These are phyloP conservation scores for Desmodesmus armatus DNA, from an alignment of 139 green algal species.

Conservation along the genomic window DNA sequence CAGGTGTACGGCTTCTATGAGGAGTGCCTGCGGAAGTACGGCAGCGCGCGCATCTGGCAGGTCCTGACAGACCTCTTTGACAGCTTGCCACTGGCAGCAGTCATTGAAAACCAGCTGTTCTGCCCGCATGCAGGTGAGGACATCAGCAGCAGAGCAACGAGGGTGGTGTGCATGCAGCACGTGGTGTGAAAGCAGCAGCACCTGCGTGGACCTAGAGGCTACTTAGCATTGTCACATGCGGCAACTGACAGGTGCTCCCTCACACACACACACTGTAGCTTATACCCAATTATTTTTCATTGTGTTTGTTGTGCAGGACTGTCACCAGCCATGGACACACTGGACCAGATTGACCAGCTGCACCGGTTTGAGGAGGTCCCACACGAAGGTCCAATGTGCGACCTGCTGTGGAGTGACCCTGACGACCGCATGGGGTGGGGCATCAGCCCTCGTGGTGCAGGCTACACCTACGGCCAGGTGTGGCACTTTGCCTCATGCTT, in stretches of 20 bases:
- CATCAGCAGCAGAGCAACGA: no score
- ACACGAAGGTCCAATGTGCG: constrained; percentile 95
- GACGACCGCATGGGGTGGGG: constrained; percentile 98
- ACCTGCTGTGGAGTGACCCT: constrained; percentile 98
- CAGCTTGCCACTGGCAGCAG: constrained; percentile 85
- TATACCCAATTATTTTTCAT: no score
- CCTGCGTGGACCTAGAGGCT: no score
- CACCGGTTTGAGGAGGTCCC: constrained; percentile 86
- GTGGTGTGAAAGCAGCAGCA: no score
- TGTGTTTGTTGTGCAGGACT: constrained; percentile 77
- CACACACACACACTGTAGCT: no score
- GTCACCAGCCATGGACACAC: constrained; percentile 95
- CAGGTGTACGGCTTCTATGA: constrained; percentile 99
- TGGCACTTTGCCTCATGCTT: no score
- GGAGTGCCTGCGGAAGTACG: constrained; percentile 99
- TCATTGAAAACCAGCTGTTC: constrained; percentile 97
- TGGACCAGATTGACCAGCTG: constrained; percentile 90
- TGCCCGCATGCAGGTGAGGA: constrained; percentile 79
- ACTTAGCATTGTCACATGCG: no score
- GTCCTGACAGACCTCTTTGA: constrained; percentile 99
- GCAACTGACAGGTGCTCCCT: no score
- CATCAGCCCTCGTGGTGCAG: constrained; percentile 88
- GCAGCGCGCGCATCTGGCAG: constrained; percentile 98
- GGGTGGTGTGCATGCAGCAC: no score
- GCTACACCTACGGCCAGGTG: constrained; percentile 88